Percentiles rank a stretch among this genome's conserved stretches.
Evolutionary conservation across 2,329 filamentous ascomycete genomes (phyloP).

Genomic region (Drechslerella coelobrocha): DNA sequence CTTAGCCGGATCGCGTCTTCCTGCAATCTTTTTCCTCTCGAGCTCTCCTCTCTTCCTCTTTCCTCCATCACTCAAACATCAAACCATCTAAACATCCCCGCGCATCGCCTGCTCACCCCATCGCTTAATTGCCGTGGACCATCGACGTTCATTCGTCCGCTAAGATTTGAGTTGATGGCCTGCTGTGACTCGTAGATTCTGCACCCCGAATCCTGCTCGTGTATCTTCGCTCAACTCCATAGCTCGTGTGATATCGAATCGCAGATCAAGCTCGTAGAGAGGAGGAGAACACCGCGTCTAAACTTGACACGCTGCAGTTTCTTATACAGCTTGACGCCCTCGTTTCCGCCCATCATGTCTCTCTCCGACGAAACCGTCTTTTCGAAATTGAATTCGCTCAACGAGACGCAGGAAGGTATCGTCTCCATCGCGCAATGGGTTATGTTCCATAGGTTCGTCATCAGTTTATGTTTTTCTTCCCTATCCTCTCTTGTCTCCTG

Average conservation of each 20-base stretch:
- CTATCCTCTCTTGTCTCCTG: constrained; percentile 4
- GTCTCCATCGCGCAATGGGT: constrained; percentile 98
- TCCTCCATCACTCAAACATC: constrained; percentile 8
- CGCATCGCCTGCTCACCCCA: constrained; percentile 6
- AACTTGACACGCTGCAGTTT: background rate
- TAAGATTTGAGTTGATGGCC: constrained; percentile 3
- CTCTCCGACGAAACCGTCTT: constrained; percentile 95
- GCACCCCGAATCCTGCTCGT: background rate
- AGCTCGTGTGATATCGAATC: background rate
- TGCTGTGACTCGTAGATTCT: constrained; percentile 21
- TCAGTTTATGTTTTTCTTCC: constrained; percentile 5
- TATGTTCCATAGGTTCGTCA: constrained; percentile 89
- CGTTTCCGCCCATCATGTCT: constrained; percentile 69
- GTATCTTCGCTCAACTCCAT: background rate
- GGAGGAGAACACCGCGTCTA: background rate
- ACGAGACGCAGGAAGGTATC: constrained; percentile 97
- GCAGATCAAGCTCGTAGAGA: background rate
- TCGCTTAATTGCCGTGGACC: background rate
- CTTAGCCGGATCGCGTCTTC: constrained; percentile 38
- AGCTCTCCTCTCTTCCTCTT: background rate
- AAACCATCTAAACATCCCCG: constrained; percentile 1
- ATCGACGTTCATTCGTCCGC: constrained; percentile 1
- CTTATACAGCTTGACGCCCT: background rate
- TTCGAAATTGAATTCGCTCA: constrained; percentile 91
- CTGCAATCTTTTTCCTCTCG: constrained; percentile 25